Evolutionary conservation across 208 protist genomes (phyloP), one percentile per base, ranked within the genome.

Genomic region (Spongospora subterranea): DNA sequence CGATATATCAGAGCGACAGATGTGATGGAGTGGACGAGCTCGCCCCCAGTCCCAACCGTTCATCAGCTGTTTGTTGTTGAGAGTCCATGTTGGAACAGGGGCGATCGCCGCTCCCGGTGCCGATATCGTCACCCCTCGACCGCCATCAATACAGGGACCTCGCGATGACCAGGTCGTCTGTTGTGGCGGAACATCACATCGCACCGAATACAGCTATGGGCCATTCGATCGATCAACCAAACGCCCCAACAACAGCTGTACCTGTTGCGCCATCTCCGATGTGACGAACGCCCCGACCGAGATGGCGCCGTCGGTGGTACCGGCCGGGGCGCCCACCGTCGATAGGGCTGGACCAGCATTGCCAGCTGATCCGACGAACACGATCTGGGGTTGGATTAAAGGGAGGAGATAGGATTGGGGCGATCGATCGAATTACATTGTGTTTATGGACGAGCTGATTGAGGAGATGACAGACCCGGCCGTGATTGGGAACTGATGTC

Each of bases 71-170:
- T 93, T 91, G 45, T 76, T 60, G 40, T 93, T 65, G 20, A 94
- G 92, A n/a, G 92, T 93, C 90, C 90, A 94, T 17, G 24, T 93
- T 35, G 94, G 94, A 45, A 95, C 94, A 32, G 92, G 60, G 20
- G 94, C 89, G 60, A 95, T 94, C 54, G 94, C 94, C 43, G 93
- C 94, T 41, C 94, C 94, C 1, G 94, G 94, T 54, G 94, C 94
- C n/a, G 53, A 91, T n/a, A 95, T 91, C 41, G 71, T 91, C 35
- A 95, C 93, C 43, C 91, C 92, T 24, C 54, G 38, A 46, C 66
- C 45, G 0, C 94, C 94, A 64, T 95, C 94, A 24, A 77, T 71
- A 0, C 90, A 92, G 0, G 94, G 94, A 0, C 94, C 94, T 41
- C 94, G 92, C 32, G 92, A 94, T 1, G 93, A 95, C 93, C 93